Evolutionary conservation across 768 basidiomycete genomes (phyloP).

Genomic region (Filobasidium floriforme): DNA sequence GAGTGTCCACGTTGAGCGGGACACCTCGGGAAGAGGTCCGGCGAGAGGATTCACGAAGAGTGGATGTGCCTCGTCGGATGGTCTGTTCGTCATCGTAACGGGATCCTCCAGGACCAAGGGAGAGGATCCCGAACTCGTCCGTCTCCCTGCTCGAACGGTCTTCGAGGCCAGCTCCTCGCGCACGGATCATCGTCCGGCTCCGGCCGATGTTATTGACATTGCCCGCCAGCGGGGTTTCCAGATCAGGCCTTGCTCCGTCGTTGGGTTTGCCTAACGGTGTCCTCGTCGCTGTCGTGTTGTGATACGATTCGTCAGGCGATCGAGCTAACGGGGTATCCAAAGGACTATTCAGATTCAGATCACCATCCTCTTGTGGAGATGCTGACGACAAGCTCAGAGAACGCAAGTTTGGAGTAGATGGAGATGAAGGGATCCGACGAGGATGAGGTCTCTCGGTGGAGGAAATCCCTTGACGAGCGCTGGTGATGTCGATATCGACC

Average conservation of each 20-base stretch:
- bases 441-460: background rate
- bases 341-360: too few species aligned
- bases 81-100: background rate
- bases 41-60: too few species aligned
- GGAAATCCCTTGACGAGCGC: too few species aligned
- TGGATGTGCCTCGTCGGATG: background rate
- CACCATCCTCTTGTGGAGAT: too few species aligned
- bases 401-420: background rate
- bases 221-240: too few species aligned
- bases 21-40: background rate
- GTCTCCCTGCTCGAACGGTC: background rate
- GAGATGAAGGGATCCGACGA: conserved; percentile 4
- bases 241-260: too few species aligned
- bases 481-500: too few species aligned
- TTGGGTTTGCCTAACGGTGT: too few species aligned
- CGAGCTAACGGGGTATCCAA: too few species aligned
- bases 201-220: background rate
- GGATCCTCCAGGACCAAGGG: background rate
- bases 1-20: background rate
- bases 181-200: background rate
- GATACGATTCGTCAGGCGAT: too few species aligned
- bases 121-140: background rate
- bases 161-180: background rate
- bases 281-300: too few species aligned
- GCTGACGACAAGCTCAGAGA: background rate